Evolutionary conservation across 371 early-diverging fungal species (phyloP).

Genomic region (Rhizopus microsporus): DNA sequence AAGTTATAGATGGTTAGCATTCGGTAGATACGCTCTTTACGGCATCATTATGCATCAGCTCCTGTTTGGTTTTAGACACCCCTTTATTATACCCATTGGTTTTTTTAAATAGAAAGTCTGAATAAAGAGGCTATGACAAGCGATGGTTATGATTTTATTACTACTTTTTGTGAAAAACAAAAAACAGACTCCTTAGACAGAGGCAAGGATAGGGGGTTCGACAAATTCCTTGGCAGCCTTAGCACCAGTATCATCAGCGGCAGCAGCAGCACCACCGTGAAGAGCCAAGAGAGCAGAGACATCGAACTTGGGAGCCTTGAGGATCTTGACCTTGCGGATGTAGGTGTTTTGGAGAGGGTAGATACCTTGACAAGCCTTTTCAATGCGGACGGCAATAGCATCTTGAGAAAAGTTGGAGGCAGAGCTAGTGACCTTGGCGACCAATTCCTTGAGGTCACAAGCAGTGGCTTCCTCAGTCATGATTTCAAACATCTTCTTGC

Average conservation of each 20-base stretch:
- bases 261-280: conserved; percentile 79
- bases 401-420: conserved; percentile 50
- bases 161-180: background rate
- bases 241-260: conserved; percentile 77
- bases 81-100: conserved; percentile 11
- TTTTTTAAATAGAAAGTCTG: background rate
- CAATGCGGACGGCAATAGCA: conserved; percentile 90
- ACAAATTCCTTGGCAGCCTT: conserved; percentile 69
- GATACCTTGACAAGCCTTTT: conserved; percentile 94
- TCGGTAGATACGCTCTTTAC: conserved; percentile 4
- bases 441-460: conserved; percentile 91
- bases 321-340: conserved; percentile 98
- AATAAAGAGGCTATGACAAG: conserved; percentile 11
- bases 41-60: conserved; percentile 14
- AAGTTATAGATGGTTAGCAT: background rate
- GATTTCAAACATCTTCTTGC: conserved; percentile 99
- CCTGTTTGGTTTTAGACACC: conserved; percentile 19
- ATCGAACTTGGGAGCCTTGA: conserved; percentile 96
- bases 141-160: conserved; percentile 10
- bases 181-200: conserved; percentile 57
- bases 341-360: conserved; percentile 98
- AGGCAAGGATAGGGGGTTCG: conserved; percentile 70
- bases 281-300: conserved; percentile 93
- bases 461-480: conserved; percentile 83
- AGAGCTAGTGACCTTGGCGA: conserved; percentile 86